Percentiles rank a stretch among this genome's conserved stretches.
These are phyloP conservation scores for Moniliella sp. DNA, from an alignment of 1,284 basidiomycete genomes.

Conservation along the genomic window DNA sequence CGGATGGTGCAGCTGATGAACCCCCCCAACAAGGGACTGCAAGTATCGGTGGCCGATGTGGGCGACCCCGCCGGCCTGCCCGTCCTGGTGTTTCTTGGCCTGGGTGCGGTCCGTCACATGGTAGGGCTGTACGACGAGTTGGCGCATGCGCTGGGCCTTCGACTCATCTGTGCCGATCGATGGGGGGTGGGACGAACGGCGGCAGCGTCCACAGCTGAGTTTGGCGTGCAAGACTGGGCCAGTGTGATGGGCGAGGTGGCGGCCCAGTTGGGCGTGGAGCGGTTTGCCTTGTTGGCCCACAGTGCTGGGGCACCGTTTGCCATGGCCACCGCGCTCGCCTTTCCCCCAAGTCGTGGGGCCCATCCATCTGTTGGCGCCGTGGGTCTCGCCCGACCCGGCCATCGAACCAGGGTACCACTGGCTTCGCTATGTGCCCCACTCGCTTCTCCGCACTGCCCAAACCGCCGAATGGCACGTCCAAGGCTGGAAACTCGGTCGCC, in stretches of 20 bases:
- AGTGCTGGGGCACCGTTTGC: conserved; percentile 88
- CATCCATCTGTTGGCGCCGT: conserved; percentile 76
- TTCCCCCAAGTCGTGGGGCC: conserved; percentile 59
- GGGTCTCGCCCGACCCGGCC: conserved; percentile 72
- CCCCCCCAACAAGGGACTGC: conserved; percentile 51
- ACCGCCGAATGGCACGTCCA: conserved; percentile 91
- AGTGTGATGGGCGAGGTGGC: conserved; percentile 69
- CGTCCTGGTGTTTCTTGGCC: conserved; percentile 68
- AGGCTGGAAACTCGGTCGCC: conserved; percentile 80
- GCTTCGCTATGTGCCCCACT: conserved; percentile 84
- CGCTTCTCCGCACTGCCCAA: conserved; percentile 76
- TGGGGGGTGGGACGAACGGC: conserved; percentile 78
- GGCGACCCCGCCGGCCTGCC: conserved; percentile 61
- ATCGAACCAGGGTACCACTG: conserved; percentile 76
- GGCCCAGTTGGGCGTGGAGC: conserved; percentile 53
- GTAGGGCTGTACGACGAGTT: conserved; percentile 88
- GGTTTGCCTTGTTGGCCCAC: conserved; percentile 75
- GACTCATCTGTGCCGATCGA: conserved; percentile 80
- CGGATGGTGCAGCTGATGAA: conserved; percentile 56
- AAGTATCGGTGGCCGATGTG: conserved; percentile 73
- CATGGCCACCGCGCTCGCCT: conserved; percentile 51
- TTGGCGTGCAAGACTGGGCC: conserved; percentile 74
- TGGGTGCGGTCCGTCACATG: conserved; percentile 79
- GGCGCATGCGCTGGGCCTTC: conserved; percentile 60
- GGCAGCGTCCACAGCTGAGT: conserved; percentile 45